Evolutionary conservation across 768 basidiomycete species (phyloP), one percentile per base, ranked within the genome.

Genomic region (Hericium alpestre): DNA sequence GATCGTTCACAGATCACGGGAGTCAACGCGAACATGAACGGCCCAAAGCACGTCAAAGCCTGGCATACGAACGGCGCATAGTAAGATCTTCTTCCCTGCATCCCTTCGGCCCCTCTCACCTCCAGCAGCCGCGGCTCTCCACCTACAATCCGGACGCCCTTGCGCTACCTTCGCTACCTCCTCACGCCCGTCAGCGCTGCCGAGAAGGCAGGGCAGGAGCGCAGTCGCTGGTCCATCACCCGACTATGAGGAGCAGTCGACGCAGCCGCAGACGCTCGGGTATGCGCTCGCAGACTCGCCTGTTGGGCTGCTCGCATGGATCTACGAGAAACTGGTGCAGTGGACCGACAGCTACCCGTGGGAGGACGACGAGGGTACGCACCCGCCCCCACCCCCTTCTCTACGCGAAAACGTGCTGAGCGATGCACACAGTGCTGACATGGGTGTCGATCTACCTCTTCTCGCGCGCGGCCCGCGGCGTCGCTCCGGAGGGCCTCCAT

Each of bases 231-330:
- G 67, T 75, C 70, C 60, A 32, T 56, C 12, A 61, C 55, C 1
- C 72, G 72, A 79, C 62, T 69, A 65, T 52, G 22, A 51, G 9
- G 61, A 71, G 51, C 79, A 79, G 57, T 39, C 62, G 1, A 67
- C 66, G n/a, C 56, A 64, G 49, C 68, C 68, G 2, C 66, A 68
- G 53, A 69, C 68, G 6, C 18, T 71, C 16, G 81, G 79, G 2
- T 82, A 83, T 58, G 63, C 70, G 16, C 68, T 83, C 4, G 68
- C 79, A 2, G 82, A 83, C 60, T 81, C 79, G 25, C 82, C 82
- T 7, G 71, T 72, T 9, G 81, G 77, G 0, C 52, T 71, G 20
- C 61, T 71, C 2, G 67, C 67, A 2, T 71, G 68, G 70, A 65
- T 69, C 20, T 68, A 69, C 52, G 67, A 69, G 56, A 69, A 69